Evolutionary conservation across 495 filamentous ascomycete genomes (phyloP), one percentile per base, ranked within the genome.

Genomic region (Glarea lozoyensis): DNA sequence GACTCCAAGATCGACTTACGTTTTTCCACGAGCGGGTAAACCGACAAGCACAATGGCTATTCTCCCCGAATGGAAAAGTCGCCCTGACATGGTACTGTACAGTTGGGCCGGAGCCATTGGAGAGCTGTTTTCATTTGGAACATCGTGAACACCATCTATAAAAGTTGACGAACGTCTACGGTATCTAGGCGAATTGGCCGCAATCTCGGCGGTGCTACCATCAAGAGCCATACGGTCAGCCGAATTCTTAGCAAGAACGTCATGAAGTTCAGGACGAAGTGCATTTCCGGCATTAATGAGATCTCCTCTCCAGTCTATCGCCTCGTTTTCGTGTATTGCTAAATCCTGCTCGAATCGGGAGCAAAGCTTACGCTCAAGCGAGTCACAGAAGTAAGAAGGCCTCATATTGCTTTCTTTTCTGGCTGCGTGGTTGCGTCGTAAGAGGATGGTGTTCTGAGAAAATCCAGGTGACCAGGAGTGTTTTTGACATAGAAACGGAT

Each of bases 31-130:
- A 23, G 93, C 93, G 34, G 93, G 93, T 31, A 94, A 74, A 40
- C 93, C 93, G 56, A 97, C 93, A 51, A 94, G 95, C 40, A 90
- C 90, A 44, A 99, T 97, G 29, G 88, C 88, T 51, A 99, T 97
- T 23, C 89, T 78, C 32, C 93, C 93, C 5, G 92, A 95, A 62
- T 99, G 93, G 58, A 97, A 99, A 18, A 99, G 78, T 16, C 90
- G 76, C 37, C 93, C 93, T 25, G 90, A 96, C 70, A 95, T 89
- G 15, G 93, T 99, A 59, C 87, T 94, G 61, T 99, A 99, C 18
- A 99, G 70, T 65, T 99, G 93, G 44, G 93, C 93, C 12, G 93
- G 93, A 2, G 93, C 93, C 66, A 93, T 77, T 43, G 88, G 81
- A 18, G 50, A 56, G 9, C 23, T 40, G 40, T 79, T 77, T 49